Conservation (phyloP, 2,329 filamentous ascomycete genomes). For the Penicillium capsulatum region DNA sequence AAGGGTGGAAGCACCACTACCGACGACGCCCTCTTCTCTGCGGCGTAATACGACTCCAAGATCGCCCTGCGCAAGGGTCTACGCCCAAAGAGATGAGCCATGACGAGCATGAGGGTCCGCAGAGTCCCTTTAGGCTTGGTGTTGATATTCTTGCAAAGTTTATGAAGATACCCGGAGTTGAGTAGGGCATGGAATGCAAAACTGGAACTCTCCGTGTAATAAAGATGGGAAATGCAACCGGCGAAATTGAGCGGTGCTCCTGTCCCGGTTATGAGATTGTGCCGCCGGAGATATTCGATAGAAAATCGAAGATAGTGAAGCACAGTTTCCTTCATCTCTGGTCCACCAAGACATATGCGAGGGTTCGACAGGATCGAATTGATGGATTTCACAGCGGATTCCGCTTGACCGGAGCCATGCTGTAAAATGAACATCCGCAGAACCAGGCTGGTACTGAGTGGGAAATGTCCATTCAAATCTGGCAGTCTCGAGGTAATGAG, state of each 20-base stretch:
- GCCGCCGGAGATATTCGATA: conserved; percentile 70
- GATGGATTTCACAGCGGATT: conserved; percentile 59
- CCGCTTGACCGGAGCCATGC: conserved; percentile 60
- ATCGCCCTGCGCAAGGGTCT: conserved; percentile 43
- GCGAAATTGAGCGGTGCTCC: conserved; percentile 70
- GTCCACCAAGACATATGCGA: conserved; percentile 65
- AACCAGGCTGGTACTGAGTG: conserved; percentile 68
- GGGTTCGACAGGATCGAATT: conserved; percentile 66
- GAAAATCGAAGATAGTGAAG: conserved; percentile 76
- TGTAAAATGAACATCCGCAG: conserved; percentile 65
- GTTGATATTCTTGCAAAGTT: conserved; percentile 57
- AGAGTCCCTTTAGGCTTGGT: conserved; percentile 50
- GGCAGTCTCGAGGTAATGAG: conserved; percentile 70
- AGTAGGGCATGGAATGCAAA: conserved; percentile 75
- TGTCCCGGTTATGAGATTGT: conserved; percentile 58
- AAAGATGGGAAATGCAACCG: conserved; percentile 65
- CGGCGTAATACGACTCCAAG: conserved; percentile 35
- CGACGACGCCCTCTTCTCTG: conserved; percentile 57
- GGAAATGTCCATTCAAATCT: conserved; percentile 72
- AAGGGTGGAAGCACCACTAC: conserved; percentile 62
- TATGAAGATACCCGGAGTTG: conserved; percentile 65
- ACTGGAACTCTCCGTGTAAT: conserved; percentile 69
- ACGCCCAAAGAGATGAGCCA: conserved; percentile 68
- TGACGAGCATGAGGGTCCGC: conserved; percentile 61
- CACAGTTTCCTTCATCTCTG: conserved; percentile 63